Evolutionary conservation across 2,329 filamentous ascomycete species (phyloP).

Genomic region (Penicillium crustosum): DNA sequence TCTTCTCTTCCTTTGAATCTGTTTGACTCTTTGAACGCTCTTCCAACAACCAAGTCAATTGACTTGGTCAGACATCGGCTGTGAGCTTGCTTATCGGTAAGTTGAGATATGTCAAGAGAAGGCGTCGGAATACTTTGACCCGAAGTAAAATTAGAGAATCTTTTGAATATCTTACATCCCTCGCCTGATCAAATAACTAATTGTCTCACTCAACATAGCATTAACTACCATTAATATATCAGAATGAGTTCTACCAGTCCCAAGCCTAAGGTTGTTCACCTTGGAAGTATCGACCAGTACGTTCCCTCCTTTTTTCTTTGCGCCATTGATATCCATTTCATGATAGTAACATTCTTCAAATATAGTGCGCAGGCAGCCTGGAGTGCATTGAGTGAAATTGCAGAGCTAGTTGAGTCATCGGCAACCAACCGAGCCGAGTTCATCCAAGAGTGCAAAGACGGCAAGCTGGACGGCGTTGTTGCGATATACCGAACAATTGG

Average conservation of each 20-base stretch:
- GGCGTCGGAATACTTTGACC: constrained; percentile 8
- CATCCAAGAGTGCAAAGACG: constrained; percentile 64
- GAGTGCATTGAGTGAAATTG: constrained; percentile 60
- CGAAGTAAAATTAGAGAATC: neutral
- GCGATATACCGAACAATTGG: constrained; percentile 71
- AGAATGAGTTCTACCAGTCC: constrained; percentile 26
- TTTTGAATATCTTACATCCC: neutral
- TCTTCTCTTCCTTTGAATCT: neutral
- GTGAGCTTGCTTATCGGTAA: constrained; percentile 14
- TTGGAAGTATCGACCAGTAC: constrained; percentile 65
- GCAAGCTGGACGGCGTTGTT: constrained; percentile 63
- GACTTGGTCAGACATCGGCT: constrained; percentile 1
- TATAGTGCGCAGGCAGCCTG: constrained; percentile 61
- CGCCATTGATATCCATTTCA: no score
- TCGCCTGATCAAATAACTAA: neutral
- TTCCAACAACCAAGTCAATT: neutral
- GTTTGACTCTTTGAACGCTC: no score
- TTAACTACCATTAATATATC: neutral
- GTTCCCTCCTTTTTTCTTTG: constrained; percentile 28
- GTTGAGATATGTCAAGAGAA: constrained; percentile 11
- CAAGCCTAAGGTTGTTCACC: constrained; percentile 61
- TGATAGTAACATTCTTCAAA: neutral
- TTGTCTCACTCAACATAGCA: neutral
- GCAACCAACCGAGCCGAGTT: constrained; percentile 66
- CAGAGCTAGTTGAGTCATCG: constrained; percentile 63